Conservation (phyloP, 2,329 filamentous ascomycete genomes). For the Fusarium nygamai region DNA sequence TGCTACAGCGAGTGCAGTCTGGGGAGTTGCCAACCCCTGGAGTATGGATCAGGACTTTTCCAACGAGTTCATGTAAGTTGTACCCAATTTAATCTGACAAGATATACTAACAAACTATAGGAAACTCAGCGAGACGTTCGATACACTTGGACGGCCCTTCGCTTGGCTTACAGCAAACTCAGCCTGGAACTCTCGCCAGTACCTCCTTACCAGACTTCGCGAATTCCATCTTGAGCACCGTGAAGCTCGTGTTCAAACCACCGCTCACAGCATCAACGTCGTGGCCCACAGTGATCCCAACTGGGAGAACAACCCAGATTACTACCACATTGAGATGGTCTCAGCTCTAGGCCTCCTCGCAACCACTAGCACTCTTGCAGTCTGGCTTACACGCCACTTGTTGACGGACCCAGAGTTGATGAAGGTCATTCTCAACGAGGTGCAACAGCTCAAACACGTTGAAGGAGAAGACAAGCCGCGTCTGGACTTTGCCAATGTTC, state of each 20-base stretch:
- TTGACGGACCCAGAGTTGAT: conserved; percentile 34
- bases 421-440: conserved; percentile 36
- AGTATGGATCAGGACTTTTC: conserved; percentile 45
- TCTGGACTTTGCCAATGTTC: conserved; percentile 39
- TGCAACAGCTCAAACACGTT: conserved; percentile 26
- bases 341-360: conserved; percentile 46
- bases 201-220: conserved; percentile 39
- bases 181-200: conserved; percentile 42
- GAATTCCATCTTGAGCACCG: conserved; percentile 43
- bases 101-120: conserved; percentile 25
- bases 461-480: conserved; percentile 16
- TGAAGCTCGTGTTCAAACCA: conserved; percentile 33
- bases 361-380: conserved; percentile 45
- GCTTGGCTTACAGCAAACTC: conserved; percentile 41
- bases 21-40: conserved; percentile 47
- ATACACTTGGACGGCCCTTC: conserved; percentile 43
- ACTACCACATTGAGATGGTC: conserved; percentile 47
- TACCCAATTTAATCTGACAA: rapidly evolving
- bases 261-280: conserved; percentile 46
- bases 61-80: conserved; percentile 44
- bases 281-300: conserved; percentile 43
- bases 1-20: conserved; percentile 46
- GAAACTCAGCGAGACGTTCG: conserved; percentile 44
- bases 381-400: conserved; percentile 46
- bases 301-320: conserved; percentile 47